These are phyloP conservation scores for Aspergillus quadricinctus DNA, from an alignment of 2,329 filamentous ascomycete species.

Conservation along the genomic window DNA sequence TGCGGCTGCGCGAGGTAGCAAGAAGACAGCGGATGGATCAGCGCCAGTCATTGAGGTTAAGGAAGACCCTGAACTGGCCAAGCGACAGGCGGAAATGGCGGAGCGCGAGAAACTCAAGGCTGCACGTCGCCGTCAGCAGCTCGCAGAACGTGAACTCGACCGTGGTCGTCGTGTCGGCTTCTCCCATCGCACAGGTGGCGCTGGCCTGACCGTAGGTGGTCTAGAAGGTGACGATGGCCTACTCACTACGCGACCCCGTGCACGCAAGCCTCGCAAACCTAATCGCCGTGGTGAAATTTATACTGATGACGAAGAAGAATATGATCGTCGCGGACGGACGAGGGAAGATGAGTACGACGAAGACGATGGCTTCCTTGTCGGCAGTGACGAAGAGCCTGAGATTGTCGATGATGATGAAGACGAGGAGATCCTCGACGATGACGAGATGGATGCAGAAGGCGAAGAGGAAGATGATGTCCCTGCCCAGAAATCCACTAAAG, in stretches of 20 bases:
- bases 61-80: conserved; percentile 60
- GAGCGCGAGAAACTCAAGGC: conserved; percentile 56
- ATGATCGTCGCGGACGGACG: conserved; percentile 41
- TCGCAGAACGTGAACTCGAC: conserved; percentile 52
- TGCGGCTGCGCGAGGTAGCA: conserved; percentile 51
- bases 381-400: conserved; percentile 47
- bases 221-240: conserved; percentile 56
- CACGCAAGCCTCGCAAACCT: conserved; percentile 33
- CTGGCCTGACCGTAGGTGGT: conserved; percentile 52
- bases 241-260: conserved; percentile 38
- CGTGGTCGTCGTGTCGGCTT: conserved; percentile 48
- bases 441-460: conserved; percentile 44
- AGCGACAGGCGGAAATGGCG: conserved; percentile 55
- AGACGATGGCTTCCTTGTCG: conserved; percentile 70
- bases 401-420: conserved; percentile 43
- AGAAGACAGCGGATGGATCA: conserved; percentile 47
- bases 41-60: conserved; percentile 55
- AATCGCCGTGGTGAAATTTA: conserved; percentile 47
- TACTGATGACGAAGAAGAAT: conserved; percentile 48
- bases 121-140: conserved; percentile 52
- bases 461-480: conserved; percentile 32
- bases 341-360: conserved; percentile 81
- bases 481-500: conserved; percentile 24
- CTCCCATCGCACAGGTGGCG: conserved; percentile 41
- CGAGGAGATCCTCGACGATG: conserved; percentile 40